Evolutionary conservation across 1,284 basidiomycete genomes (phyloP).

Genomic region (Grifola frondosa): DNA sequence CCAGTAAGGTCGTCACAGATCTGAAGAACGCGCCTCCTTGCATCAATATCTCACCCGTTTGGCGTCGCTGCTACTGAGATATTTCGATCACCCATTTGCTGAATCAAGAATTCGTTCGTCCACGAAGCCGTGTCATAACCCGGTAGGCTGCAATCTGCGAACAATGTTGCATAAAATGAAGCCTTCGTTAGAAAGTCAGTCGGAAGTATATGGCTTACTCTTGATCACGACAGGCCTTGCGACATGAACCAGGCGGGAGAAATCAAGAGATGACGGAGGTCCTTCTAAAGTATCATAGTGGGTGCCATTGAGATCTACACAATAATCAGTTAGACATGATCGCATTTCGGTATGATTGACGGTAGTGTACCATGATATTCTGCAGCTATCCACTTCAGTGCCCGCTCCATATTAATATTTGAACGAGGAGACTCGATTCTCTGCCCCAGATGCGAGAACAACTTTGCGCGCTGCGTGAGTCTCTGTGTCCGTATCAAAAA

Average conservation of each 20-base stretch:
- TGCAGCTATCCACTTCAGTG: constrained; percentile 45
- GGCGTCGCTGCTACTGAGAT: constrained; percentile 84
- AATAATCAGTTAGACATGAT: not conserved
- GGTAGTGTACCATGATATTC: constrained; percentile 52
- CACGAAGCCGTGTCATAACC: constrained; percentile 48
- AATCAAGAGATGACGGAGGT: constrained; percentile 72
- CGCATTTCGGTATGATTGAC: not conserved
- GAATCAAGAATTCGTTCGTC: constrained; percentile 63
- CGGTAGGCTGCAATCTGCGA: constrained; percentile 36
- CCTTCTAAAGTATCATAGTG: constrained; percentile 51
- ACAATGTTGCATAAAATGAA: not conserved
- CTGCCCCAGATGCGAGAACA: too few relatives aligned
- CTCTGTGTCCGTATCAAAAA: too few relatives aligned
- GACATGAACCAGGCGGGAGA: constrained; percentile 68
- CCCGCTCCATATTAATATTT: too few relatives aligned
- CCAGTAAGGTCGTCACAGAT: not conserved
- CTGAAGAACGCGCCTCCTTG: too few relatives aligned
- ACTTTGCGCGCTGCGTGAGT: too few relatives aligned
- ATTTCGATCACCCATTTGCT: constrained; percentile 49
- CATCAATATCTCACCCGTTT: constrained; percentile 58
- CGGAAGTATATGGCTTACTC: constrained; percentile 39
- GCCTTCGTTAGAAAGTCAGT: not conserved
- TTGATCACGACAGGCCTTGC: constrained; percentile 80
- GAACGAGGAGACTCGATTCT: too few relatives aligned
- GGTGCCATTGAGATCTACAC: constrained; percentile 66